Conservation (phyloP, 306 rosid genomes). For the Cucumis cinereus region DNA sequence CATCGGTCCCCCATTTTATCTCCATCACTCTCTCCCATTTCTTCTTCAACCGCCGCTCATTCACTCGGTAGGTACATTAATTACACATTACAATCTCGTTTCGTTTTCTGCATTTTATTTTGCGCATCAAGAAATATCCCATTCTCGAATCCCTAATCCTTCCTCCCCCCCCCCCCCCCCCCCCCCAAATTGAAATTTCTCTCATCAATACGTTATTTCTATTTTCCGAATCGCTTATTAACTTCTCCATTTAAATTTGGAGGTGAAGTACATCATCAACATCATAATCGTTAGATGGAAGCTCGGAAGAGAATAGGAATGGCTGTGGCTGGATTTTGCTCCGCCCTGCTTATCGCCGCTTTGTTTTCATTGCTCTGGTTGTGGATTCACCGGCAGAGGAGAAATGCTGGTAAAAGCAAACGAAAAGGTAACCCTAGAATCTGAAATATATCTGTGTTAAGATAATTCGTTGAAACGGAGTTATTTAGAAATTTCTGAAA, state of each 20-base stretch:
- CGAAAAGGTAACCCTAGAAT: background rate
- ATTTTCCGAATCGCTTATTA: background rate
- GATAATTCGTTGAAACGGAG: background rate
- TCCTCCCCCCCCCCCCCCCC: background rate
- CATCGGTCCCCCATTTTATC: slow-evolving; percentile 23
- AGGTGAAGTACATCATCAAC: slow-evolving; percentile 13
- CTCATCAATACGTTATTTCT: background rate
- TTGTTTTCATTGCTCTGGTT: slow-evolving; percentile 31
- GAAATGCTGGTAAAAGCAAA: background rate
- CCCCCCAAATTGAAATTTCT: background rate
- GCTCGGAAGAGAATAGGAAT: slow-evolving; percentile 38
- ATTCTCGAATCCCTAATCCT: no score
- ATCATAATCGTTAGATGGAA: slow-evolving; percentile 15
- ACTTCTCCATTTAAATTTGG: background rate
- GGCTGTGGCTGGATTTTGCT: slow-evolving; percentile 30
- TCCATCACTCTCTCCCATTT: slow-evolving; percentile 25
- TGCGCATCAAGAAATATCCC: background rate
- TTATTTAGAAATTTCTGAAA: background rate
- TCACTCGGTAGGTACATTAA: slow-evolving; percentile 36
- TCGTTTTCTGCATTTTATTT: background rate
- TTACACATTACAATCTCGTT: background rate
- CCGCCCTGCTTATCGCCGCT: slow-evolving; percentile 23
- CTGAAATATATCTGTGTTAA: background rate
- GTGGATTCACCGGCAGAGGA: slow-evolving; percentile 40
- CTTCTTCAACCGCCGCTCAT: slow-evolving; percentile 39